Evolutionary conservation across 495 filamentous ascomycete genomes (phyloP).

Genomic region (Parmelia sp.): DNA sequence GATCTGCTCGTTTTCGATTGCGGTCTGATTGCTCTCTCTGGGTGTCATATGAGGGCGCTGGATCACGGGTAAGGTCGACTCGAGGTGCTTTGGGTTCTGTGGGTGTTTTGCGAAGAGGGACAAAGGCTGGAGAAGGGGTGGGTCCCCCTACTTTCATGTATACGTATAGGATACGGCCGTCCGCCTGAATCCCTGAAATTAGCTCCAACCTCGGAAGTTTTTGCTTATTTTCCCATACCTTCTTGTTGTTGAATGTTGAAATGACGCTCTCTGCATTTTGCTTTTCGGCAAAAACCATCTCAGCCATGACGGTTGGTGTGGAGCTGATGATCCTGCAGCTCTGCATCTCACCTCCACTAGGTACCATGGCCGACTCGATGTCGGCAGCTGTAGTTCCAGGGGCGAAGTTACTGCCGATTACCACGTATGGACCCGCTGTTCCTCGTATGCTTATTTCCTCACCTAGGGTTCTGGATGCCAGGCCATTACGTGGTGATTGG

Average conservation of each 20-base stretch:
- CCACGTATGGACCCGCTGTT: conserved; percentile 70
- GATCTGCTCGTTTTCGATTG: conserved; percentile 40
- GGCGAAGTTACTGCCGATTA: conserved; percentile 84
- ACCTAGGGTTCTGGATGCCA: conserved; percentile 29
- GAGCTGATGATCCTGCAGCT: conserved; percentile 66
- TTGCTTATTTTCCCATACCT: conserved; percentile 43
- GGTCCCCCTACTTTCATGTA: conserved; percentile 55
- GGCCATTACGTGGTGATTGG: conserved; percentile 28
- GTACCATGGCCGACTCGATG: conserved; percentile 78
- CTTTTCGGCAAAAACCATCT: conserved; percentile 74
- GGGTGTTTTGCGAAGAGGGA: conserved; percentile 33
- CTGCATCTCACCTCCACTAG: conserved; percentile 61
- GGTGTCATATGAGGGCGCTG: conserved; percentile 33
- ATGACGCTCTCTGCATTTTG: conserved; percentile 74
- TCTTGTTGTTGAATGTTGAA: conserved; percentile 78
- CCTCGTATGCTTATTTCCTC: conserved; percentile 72
- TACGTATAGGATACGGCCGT: conserved; percentile 74
- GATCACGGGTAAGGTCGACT: conserved; percentile 26
- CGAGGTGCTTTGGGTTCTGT: conserved; percentile 27
- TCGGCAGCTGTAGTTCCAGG: conserved; percentile 90
- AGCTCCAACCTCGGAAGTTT: conserved; percentile 11
- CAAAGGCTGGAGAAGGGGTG: conserved; percentile 23
- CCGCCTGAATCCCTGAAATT: conserved; percentile 52
- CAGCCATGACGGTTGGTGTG: conserved; percentile 73
- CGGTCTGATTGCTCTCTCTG: conserved; percentile 45